phyloP scores from a whole-genome alignment of 306 rosid genomes.

The Psophocarpus tetragonolobus region DNA sequence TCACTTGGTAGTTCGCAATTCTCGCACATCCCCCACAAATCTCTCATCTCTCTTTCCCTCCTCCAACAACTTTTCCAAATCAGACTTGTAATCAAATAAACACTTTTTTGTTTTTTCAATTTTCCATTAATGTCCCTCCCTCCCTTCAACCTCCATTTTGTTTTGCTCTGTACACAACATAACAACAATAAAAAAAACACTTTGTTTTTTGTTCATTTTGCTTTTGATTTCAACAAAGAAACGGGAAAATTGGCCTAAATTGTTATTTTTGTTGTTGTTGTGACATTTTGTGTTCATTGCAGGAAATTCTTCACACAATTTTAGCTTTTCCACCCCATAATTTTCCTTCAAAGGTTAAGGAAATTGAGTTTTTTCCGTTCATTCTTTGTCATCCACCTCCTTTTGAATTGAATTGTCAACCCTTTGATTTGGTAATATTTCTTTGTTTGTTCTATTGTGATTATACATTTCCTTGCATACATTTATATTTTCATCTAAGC shows the following conservation, averaged over 20 bases:
- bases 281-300: constrained; percentile 1
- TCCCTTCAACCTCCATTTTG: constrained; percentile 18
- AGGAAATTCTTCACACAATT: constrained; percentile 15
- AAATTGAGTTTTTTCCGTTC: not conserved
- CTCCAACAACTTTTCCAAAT: constrained; percentile 32
- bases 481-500: not conserved
- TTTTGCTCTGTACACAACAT: constrained; percentile 10
- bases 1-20: constrained; percentile 32
- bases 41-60: constrained; percentile 12
- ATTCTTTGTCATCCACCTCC: not conserved
- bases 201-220: not conserved
- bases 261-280: constrained; percentile 12
- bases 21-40: constrained; percentile 11
- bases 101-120: not conserved
- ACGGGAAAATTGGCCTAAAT: not conserved
- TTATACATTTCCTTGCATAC: not conserved
- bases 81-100: constrained; percentile 24
- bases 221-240: constrained; percentile 17
- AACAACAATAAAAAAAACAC: not conserved
- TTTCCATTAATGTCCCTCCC: constrained; percentile 40
- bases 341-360: not conserved
- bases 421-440: not conserved
- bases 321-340: not conserved
- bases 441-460: not conserved
- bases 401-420: not conserved